Evolutionary conservation across 306 rosid species (phyloP).

Genomic region (Lotus japonicus): DNA sequence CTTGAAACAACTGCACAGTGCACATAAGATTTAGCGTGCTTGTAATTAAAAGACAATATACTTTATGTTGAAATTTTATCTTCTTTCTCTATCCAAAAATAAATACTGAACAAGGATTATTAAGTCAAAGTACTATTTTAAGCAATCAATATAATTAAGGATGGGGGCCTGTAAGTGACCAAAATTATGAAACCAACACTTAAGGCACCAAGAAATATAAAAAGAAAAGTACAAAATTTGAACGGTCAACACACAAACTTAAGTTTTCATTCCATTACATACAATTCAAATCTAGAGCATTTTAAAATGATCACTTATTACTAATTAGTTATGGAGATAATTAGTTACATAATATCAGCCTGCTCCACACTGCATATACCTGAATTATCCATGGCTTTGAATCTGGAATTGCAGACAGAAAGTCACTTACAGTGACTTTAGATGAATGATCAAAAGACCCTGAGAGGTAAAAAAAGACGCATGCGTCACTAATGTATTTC

Average conservation of each 20-base stretch:
- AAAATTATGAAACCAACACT: no score
- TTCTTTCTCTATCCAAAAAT: no score
- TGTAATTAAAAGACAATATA: no score
- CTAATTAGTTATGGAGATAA: not conserved
- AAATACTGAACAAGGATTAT: no score
- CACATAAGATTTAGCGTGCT: no score
- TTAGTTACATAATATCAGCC: conserved; percentile 9
- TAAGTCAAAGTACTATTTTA: no score
- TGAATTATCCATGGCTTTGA: conserved; percentile 56
- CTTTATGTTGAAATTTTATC: no score
- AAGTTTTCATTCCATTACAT: not conserved
- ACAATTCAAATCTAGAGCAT: not conserved
- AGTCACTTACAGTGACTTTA: conserved; percentile 44
- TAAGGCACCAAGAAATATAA: not conserved
- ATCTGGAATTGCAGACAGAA: conserved; percentile 53
- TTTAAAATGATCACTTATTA: not conserved
- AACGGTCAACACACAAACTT: not conserved
- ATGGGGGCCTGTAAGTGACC: no score
- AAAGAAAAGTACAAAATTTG: not conserved
- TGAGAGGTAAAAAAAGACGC: conserved; percentile 21
- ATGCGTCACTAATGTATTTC: conserved; percentile 17
- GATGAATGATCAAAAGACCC: conserved; percentile 45
- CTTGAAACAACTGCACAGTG: no score
- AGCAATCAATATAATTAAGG: no score
- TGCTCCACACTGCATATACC: conserved; percentile 32